A percentile compares a stretch with the other conserved stretches of the same genome.
Evolutionary conservation across 371 early-diverging fungal species (phyloP).

Genomic region (Mucor piriformis): DNA sequence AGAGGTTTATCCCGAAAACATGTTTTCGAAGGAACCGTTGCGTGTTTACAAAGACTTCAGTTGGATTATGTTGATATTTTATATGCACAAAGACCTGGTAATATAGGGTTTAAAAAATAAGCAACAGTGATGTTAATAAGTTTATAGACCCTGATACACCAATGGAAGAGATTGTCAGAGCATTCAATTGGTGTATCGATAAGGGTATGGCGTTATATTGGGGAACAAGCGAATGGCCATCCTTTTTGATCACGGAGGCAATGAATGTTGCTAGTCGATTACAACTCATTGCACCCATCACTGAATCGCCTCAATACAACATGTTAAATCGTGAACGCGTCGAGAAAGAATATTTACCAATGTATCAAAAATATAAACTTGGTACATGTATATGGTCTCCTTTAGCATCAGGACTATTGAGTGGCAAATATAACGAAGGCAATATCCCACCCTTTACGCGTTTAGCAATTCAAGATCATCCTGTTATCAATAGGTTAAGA

Average conservation of each 20-base stretch:
- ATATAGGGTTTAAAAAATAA: not conserved
- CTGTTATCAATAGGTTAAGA: constrained; percentile 65
- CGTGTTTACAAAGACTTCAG: constrained; percentile 73
- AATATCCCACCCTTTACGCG: constrained; percentile 73
- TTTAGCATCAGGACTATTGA: constrained; percentile 66
- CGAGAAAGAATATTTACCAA: constrained; percentile 76
- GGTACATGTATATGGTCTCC: constrained; percentile 87
- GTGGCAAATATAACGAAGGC: constrained; percentile 80
- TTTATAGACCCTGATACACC: constrained; percentile 64
- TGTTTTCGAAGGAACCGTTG: constrained; percentile 82
- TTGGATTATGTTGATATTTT: constrained; percentile 83
- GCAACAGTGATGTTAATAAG: too few relatives aligned
- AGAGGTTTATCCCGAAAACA: constrained; percentile 85
- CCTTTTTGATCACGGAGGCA: constrained; percentile 81
- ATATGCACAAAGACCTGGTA: constrained; percentile 84
- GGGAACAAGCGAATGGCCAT: constrained; percentile 88
- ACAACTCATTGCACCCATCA: constrained; percentile 71
- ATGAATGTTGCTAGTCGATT: constrained; percentile 69
- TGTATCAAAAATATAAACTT: constrained; percentile 71
- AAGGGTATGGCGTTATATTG: constrained; percentile 86
- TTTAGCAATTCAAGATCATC: constrained; percentile 66
- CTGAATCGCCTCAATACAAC: constrained; percentile 85
- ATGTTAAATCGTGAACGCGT: constrained; percentile 83
- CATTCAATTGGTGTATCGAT: constrained; percentile 85
- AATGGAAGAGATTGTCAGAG: constrained; percentile 87